These are phyloP conservation scores for Suillus paluster DNA, from an alignment of 768 basidiomycete species.

Conservation along the genomic window DNA sequence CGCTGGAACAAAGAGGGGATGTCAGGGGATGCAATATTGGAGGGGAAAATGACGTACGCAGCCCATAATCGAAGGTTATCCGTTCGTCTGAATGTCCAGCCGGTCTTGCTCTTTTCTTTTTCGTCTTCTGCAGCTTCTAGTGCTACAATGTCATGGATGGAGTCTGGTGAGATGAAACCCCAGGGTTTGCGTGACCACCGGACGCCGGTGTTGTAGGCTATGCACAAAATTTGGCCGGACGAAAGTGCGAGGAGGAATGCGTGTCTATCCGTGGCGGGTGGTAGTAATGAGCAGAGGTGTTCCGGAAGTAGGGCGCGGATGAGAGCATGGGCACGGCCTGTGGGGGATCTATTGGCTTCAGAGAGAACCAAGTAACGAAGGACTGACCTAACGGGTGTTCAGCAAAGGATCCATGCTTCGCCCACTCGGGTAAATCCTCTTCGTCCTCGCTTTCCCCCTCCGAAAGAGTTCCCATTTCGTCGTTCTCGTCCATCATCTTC, in stretches of 20 bases:
- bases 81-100: conserved; percentile 85
- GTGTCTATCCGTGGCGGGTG: conserved; percentile 33
- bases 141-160: conserved; percentile 78
- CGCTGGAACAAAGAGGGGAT: conserved; percentile 44
- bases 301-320: conserved; percentile 63
- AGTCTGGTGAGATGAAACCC: conserved; percentile 81
- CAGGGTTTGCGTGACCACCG: conserved; percentile 83
- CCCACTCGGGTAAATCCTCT: conserved; percentile 80
- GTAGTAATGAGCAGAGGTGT: conserved; percentile 48
- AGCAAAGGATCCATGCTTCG: conserved; percentile 57
- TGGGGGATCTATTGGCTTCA: conserved; percentile 10
- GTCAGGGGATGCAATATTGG: neutral
- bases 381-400: conserved; percentile 63
- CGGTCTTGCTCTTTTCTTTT: conserved; percentile 53
- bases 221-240: conserved; percentile 81
- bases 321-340: conserved; percentile 70
- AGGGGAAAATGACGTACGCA: conserved; percentile 56
- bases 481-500: conserved; percentile 60
- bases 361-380: conserved; percentile 9
- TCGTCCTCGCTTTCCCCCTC: conserved; percentile 58
- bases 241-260: conserved; percentile 60
- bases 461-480: conserved; percentile 51
- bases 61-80: conserved; percentile 88
- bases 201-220: conserved; percentile 80
- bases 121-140: conserved; percentile 55